These are phyloP conservation scores for Blepharisma undulans DNA, from an alignment of 169 alveolate genomes.

Conservation along the genomic window DNA sequence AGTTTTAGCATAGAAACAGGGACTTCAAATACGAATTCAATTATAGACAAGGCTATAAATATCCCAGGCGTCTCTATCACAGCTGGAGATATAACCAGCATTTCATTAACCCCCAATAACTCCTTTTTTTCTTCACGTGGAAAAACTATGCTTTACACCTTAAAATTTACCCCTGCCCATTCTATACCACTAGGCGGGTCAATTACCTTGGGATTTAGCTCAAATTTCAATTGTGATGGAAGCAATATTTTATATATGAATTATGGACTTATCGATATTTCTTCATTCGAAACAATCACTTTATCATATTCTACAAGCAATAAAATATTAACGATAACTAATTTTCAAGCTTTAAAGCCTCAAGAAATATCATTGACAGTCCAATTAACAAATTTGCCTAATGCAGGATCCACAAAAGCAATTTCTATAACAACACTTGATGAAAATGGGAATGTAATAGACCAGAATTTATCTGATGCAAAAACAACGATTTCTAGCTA, in stretches of 20 bases:
- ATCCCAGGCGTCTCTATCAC: constrained; percentile 30
- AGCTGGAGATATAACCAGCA: constrained; percentile 21
- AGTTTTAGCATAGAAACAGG: constrained; percentile 39
- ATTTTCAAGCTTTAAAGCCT: not conserved
- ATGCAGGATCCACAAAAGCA: constrained; percentile 17
- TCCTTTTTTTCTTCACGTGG: not conserved
- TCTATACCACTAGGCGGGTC: constrained; percentile 12
- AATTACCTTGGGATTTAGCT: not conserved
- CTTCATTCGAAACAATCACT: not conserved
- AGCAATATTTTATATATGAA: not conserved
- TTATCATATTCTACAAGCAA: not conserved
- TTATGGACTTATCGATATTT: constrained; percentile 32
- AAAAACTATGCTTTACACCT: not conserved
- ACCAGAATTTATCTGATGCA: constrained; percentile 3
- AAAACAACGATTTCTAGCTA: not conserved
- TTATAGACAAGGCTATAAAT: not conserved
- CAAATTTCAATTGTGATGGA: constrained; percentile 8
- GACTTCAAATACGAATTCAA: not conserved
- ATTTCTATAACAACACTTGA: not conserved
- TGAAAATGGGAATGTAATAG: constrained; percentile 3
- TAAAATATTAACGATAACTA: not conserved
- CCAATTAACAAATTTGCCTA: not conserved
- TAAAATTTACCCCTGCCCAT: not conserved
- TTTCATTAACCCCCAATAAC: not conserved
- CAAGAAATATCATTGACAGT: constrained; percentile 3